A percentile compares a stretch with the other conserved stretches of the same genome.
Evolutionary conservation across 768 basidiomycete species (phyloP).

Genomic region (Pisolithus albus): DNA sequence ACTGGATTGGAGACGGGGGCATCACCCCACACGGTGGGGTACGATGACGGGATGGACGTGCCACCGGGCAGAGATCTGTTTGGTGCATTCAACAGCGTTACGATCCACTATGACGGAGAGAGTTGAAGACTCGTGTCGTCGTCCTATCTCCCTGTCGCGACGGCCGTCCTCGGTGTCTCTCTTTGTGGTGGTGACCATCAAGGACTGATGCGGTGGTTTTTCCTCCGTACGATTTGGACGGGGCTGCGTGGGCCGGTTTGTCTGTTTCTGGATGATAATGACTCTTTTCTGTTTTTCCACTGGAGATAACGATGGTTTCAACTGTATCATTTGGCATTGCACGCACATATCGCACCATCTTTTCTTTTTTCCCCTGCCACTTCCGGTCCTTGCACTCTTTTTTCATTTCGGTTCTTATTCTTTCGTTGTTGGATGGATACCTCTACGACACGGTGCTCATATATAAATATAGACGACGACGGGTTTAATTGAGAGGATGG

Average conservation of each 20-base stretch:
- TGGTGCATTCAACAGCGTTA: constrained; percentile 85
- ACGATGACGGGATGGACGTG: constrained; percentile 39
- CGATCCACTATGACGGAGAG: constrained; percentile 79
- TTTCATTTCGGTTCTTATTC: constrained; percentile 11
- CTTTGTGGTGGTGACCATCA: background rate
- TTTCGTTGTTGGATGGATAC: background rate
- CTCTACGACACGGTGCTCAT: background rate
- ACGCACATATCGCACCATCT: constrained; percentile 19
- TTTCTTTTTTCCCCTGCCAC: constrained; percentile 4
- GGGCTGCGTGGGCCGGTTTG: background rate
- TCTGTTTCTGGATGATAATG: constrained; percentile 11
- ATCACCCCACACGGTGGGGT: constrained; percentile 34
- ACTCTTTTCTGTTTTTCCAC: constrained; percentile 16
- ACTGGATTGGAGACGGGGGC: constrained; percentile 32
- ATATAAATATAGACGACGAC: background rate
- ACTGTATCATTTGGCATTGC: constrained; percentile 26
- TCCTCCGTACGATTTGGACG: background rate
- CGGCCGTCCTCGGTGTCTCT: background rate
- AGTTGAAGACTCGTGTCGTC: constrained; percentile 13
- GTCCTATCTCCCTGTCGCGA: background rate
- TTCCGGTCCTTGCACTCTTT: constrained; percentile 1
- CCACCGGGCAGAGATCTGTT: constrained; percentile 62
- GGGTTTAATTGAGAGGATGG: background rate
- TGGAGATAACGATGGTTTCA: constrained; percentile 19
- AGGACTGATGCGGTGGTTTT: background rate